Base-by-base conservation (phyloP, 2,329 filamentous ascomycete species). In the Pseudocercospora vitis region DNA sequence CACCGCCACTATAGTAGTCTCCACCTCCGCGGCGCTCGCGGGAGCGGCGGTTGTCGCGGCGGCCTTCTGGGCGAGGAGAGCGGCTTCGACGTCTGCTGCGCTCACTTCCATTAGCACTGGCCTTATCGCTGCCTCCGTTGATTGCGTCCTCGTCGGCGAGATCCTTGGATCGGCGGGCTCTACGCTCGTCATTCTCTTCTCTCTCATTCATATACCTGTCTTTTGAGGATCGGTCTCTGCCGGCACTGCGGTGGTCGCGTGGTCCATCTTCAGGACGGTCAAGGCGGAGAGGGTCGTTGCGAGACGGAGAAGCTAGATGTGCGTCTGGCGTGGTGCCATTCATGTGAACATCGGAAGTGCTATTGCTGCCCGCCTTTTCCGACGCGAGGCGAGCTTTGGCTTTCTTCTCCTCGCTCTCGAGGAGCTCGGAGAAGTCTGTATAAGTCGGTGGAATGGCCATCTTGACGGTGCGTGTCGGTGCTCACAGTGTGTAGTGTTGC, bases 91-190 rank as follows among this genome's bases (percentile, higher is more conserved):
- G 63, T 32, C 60, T 68, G 59, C 63, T 67, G 55, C 62, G 64
- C 31, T 63, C 60, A 65, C 67, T 71, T 55, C 68, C 68, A 62
- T 71, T 70, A 66, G 69, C 66, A 63, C 68, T 72, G 59, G 64
- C 67, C 44, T 56, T 63, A 47, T 72, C 70, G 63, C 68, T 70
- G 49, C 66, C 70, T 60, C 72, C 71, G 60, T 70, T 65, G 62
- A 59, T 65, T 48, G 55, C 65, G 33, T 65, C 62, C 49, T 59
- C 66, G 50, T 61, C 56, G 7, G 52, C 61, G 48, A 50, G 56
- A 33, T 47, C 65, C 62, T 55, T 57, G 51, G 61, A 60, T 44
- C 69, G 64, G 37, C 71, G 68, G 35, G 66, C 57, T 31, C 66
- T 64, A 37, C 70, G 68, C 44, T 71, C 60, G 50, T 68, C 63